phyloP scores from a whole-genome alignment of 495 filamentous ascomycete genomes.

The Aspergillus sparsus region DNA sequence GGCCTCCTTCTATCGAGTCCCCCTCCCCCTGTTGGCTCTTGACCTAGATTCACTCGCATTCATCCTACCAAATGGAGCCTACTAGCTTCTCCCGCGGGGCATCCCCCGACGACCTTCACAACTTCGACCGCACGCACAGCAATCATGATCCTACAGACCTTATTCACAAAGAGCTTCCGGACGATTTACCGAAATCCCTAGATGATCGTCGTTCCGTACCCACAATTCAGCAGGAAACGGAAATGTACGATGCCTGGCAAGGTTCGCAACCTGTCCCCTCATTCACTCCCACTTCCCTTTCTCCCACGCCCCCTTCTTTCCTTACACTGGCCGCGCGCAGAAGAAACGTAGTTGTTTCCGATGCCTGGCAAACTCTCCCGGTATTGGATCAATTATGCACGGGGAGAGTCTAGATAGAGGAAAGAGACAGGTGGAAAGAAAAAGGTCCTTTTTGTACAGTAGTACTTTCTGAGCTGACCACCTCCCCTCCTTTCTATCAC shows the following conservation, averaged over 20 bases:
- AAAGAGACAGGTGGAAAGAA: too few species aligned
- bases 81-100: slow-evolving; percentile 40
- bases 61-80: slow-evolving; percentile 38
- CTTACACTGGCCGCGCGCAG: background rate
- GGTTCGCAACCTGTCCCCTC: slow-evolving; percentile 52
- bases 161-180: slow-evolving; percentile 57
- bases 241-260: slow-evolving; percentile 99
- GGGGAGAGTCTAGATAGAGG: too few species aligned
- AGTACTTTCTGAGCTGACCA: slow-evolving; percentile 4
- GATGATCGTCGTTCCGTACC: slow-evolving; percentile 78
- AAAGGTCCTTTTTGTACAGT: background rate
- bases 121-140: slow-evolving; percentile 30
- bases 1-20: slow-evolving; percentile 16
- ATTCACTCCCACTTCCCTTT: background rate
- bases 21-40: slow-evolving; percentile 20
- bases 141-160: slow-evolving; percentile 16
- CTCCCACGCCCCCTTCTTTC: background rate
- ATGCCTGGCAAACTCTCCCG: background rate
- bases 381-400: too few species aligned
- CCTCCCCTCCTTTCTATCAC: background rate
- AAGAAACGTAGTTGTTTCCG: background rate
- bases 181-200: slow-evolving; percentile 85
- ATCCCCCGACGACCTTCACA: slow-evolving; percentile 33
- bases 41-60: slow-evolving; percentile 5
- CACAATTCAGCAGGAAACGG: slow-evolving; percentile 67